Conservation (phyloP, 2,329 filamentous ascomycete genomes). For the Fusarium penzigii region DNA sequence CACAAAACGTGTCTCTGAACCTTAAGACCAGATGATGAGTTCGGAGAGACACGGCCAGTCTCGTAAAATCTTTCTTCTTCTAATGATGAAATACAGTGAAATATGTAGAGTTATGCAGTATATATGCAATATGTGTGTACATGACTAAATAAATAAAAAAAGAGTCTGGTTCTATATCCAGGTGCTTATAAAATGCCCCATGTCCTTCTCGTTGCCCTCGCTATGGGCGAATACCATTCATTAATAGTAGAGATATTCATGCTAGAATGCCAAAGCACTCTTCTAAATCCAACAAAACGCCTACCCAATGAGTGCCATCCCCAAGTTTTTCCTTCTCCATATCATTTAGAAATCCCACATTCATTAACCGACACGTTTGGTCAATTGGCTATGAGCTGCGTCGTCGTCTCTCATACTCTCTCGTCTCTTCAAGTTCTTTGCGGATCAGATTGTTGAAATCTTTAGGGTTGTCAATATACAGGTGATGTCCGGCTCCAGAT, state of each 20-base stretch:
- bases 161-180: neutral
- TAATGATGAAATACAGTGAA: no score
- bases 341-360: neutral
- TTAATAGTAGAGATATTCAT: no score
- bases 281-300: slow-evolving; percentile 14
- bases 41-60: no score
- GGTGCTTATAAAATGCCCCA: neutral
- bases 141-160: neutral
- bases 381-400: slow-evolving; percentile 10
- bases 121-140: neutral
- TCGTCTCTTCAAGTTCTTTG: slow-evolving; percentile 56
- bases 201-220: neutral
- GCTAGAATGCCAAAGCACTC: neutral
- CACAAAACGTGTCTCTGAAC: neutral
- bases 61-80: no score
- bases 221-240: neutral
- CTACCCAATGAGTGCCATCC: slow-evolving; percentile 10
- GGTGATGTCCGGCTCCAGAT: slow-evolving; percentile 57
- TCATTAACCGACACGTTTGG: no score
- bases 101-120: neutral
- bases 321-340: neutral
- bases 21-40: neutral
- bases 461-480: slow-evolving; percentile 61
- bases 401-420: slow-evolving; percentile 31
- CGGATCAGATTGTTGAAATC: slow-evolving; percentile 56